Evolutionary conservation across 257 asterid genomes (phyloP).

Genomic region (Lavandula angustifolia): DNA sequence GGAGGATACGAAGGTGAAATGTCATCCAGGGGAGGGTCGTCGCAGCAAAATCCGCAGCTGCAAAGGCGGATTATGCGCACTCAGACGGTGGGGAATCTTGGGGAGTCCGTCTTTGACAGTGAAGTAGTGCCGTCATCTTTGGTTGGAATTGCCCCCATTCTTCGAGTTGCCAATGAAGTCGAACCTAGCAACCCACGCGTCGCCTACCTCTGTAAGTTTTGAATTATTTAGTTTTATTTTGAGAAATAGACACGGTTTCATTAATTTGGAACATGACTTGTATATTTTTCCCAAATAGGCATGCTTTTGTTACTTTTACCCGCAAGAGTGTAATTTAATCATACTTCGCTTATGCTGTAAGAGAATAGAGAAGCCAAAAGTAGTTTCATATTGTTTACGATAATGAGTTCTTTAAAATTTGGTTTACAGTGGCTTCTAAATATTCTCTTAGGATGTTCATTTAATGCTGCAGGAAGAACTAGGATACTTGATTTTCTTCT

Average conservation of each 20-base stretch:
- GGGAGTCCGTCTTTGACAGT: constrained; percentile 84
- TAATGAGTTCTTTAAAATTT: constrained; percentile 1
- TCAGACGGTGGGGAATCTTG: constrained; percentile 82
- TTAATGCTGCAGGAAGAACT: not conserved
- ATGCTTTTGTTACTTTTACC: not conserved
- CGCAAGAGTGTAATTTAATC: not conserved
- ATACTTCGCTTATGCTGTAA: not conserved
- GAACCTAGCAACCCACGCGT: constrained; percentile 92
- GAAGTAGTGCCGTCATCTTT: constrained; percentile 94
- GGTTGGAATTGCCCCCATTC: constrained; percentile 93
- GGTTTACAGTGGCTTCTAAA: not conserved
- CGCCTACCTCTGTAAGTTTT: constrained; percentile 80
- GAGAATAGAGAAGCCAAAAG: not conserved
- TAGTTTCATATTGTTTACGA: not conserved
- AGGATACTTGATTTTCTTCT: constrained; percentile 6
- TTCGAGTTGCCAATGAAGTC: constrained; percentile 97
- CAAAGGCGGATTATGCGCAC: constrained; percentile 84
- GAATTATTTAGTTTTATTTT: not conserved
- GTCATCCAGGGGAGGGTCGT: constrained; percentile 66
- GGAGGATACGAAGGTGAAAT: constrained; percentile 38
- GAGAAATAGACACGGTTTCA: not conserved
- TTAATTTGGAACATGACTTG: not conserved
- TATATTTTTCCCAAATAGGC: not conserved
- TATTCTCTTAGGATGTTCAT: constrained; percentile 11
- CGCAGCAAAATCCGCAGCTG: constrained; percentile 53